A percentile compares a stretch with the other conserved stretches of the same genome.
Conservation (phyloP, 352 stramenopile genomes). For the Thraustochytrium striatum region DNA sequence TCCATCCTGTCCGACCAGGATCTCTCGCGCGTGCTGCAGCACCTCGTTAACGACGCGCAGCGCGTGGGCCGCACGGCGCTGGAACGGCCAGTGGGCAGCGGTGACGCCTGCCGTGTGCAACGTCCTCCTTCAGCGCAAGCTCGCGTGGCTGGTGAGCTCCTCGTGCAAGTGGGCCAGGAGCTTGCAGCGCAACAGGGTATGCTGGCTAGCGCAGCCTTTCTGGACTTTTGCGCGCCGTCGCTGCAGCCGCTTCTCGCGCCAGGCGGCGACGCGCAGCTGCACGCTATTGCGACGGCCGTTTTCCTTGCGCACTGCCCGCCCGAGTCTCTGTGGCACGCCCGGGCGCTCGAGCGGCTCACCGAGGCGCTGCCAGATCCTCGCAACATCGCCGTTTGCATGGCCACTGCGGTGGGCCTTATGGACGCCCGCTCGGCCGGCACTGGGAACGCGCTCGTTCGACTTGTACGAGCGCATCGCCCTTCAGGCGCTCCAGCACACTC, state of each 20-base stretch:
- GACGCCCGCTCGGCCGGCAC: not conserved
- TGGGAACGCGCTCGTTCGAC: not conserved
- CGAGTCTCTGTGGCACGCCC: not conserved
- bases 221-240: not conserved
- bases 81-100: not conserved
- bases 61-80: not conserved
- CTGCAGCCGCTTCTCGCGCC: not conserved
- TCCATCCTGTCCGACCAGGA: not conserved
- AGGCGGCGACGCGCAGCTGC: not conserved
- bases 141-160: not conserved
- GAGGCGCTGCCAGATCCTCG: not conserved
- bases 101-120: not conserved
- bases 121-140: not conserved
- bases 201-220: not conserved
- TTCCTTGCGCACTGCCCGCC: not conserved
- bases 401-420: not conserved
- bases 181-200: not conserved
- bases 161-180: not conserved
- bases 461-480: not conserved
- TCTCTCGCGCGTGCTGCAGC: not conserved
- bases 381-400: not conserved
- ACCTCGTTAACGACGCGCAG: not conserved
- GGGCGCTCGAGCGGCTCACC: not conserved
- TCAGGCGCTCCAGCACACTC: not conserved
- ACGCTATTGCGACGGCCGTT: slow-evolving; percentile 5